Conservation (phyloP, 2,329 filamentous ascomycete genomes). For the Fusarium dimerum region DNA sequence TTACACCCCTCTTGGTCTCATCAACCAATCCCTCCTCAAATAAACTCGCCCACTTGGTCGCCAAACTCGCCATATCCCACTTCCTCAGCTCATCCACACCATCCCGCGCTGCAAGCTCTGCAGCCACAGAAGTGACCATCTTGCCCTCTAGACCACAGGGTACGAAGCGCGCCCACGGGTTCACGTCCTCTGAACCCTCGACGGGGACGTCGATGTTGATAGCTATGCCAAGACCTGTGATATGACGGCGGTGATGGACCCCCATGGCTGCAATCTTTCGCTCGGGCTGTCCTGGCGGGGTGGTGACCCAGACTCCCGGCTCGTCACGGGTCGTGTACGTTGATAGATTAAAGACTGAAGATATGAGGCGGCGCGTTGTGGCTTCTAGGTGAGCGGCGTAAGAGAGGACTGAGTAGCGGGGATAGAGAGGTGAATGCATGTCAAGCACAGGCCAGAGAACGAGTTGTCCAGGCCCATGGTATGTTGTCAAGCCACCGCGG, state of each 20-base stretch:
- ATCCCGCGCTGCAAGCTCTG: conserved; percentile 41
- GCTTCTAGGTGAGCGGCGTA: conserved; percentile 81
- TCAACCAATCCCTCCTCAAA: conserved; percentile 38
- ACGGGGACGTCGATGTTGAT: conserved; percentile 71
- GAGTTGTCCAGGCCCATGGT: conserved; percentile 91
- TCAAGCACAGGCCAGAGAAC: conserved; percentile 94
- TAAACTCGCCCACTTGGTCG: conserved; percentile 34
- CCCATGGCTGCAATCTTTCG: conserved; percentile 88
- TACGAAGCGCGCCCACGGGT: conserved; percentile 73
- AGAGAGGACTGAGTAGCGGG: conserved; percentile 65
- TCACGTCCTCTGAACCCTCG: conserved; percentile 36
- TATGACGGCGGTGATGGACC: conserved; percentile 83
- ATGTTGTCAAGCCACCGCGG: conserved; percentile 90
- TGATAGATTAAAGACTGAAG: conserved; percentile 55
- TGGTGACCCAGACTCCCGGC: conserved; percentile 78
- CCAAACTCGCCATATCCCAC: conserved; percentile 33
- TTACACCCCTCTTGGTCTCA: conserved; percentile 24
- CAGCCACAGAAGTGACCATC: conserved; percentile 72
- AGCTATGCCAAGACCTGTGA: conserved; percentile 83
- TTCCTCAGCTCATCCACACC: conserved; percentile 10
- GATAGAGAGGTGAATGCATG: conserved; percentile 60
- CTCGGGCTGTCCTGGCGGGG: conserved; percentile 33
- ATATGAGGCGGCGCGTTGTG: conserved; percentile 68
- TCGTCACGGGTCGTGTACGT: conserved; percentile 66
- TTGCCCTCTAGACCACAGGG: conserved; percentile 85